Base-by-base conservation (phyloP, 2,329 filamentous ascomycete species). In the Diaporthe vaccinii region DNA sequence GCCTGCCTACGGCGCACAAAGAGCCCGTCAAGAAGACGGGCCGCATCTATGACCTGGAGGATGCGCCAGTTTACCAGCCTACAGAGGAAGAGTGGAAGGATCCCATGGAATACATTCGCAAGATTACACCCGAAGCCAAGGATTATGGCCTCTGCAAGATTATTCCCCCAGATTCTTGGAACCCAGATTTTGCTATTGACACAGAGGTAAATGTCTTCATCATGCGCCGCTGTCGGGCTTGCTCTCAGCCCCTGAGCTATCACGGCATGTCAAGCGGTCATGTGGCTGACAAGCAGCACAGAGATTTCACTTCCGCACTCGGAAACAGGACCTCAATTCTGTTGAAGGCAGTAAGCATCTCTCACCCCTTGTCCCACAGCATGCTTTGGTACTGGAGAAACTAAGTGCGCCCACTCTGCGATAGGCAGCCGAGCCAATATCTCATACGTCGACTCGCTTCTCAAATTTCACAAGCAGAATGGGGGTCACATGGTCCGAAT, bases 381-480 rank as follows among this genome's bases (percentile, higher is more conserved):
- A 28, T 53, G 15, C n/a, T 12, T 70, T 78, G 46, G 57, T 36
- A 22, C 58, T 79, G 76, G 82, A 89, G 79, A 89, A 82, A 76
- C 76, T 78, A 75, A 81, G 75, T 53, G 28, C 53, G 15, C 55
- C 67, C 72, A 72, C 39, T 44, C 28, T 80, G 53, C 20, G n/a
- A 22, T 73, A 97, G 95, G 95, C 81, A 98, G 96, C 77, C 94
- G 97, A 83, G 95, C 96, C 78, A 98, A 98, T 84, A 89, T 98
- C 77, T 97, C 96, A 79, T 99, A 99, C 83, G 91, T 98, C 78
- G 97, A 99, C 84, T 95, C 97, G 79, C 91, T 99, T 36, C 91
- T 93, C 80, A 98, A 98, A 85, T 99, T 97, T 83, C 97, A 99
- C 88, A 98, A 97, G 81, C 96, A 98, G 82, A 94, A 98, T 83